Percentiles rank a stretch among this genome's conserved stretches.
phyloP scores from a whole-genome alignment of 2,329 filamentous ascomycete species.

The Nemania bipapillata region DNA sequence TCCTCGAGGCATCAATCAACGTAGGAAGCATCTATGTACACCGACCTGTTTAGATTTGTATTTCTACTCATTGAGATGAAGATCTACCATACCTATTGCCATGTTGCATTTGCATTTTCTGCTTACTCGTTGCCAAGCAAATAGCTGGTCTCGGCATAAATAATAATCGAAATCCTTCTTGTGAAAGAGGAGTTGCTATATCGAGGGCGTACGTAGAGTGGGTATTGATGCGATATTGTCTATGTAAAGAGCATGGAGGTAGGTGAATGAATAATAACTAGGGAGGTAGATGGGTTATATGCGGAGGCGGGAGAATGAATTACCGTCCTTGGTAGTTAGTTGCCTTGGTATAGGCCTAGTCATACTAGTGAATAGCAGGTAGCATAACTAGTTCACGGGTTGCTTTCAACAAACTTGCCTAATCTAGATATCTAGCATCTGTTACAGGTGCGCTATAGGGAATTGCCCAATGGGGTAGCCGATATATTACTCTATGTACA shows the following conservation, averaged over 20 bases:
- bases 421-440: neutral
- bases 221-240: neutral
- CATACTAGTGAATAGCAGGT: neutral
- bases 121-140: slow-evolving; percentile 28
- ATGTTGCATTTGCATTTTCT: neutral
- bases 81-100: slow-evolving; percentile 17
- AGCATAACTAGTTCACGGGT: no score
- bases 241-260: no score
- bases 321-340: no score
- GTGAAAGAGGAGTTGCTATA: neutral
- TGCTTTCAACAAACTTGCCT: no score
- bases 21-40: neutral
- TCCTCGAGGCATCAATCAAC: neutral
- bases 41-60: slow-evolving; percentile 2
- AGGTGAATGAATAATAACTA: no score
- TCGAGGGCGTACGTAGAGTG: no score
- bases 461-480: neutral
- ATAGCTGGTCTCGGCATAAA: neutral
- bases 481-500: neutral
- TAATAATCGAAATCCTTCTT: neutral
- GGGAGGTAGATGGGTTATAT: no score
- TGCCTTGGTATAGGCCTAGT: no score
- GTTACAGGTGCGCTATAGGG: neutral
- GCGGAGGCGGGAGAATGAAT: no score
- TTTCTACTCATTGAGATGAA: slow-evolving; percentile 1